Evolutionary conservation across 371 early-diverging fungal species (phyloP).

Genomic region (Mortierella sp.): DNA sequence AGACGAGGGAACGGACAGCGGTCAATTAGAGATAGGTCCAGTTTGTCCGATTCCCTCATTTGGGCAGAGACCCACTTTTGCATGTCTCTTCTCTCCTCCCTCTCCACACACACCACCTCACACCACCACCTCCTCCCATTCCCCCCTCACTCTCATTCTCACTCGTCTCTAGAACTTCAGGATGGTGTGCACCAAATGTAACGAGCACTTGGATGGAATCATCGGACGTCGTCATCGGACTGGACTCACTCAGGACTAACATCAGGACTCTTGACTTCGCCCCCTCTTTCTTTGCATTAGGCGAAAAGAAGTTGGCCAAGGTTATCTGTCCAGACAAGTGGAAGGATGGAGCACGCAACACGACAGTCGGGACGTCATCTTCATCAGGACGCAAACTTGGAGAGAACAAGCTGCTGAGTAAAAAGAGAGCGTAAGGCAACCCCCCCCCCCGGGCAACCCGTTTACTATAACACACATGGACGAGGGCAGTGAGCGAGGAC

Average conservation of each 20-base stretch:
- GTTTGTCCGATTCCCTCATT: too few species aligned
- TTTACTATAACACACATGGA: too few species aligned
- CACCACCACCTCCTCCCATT: too few species aligned
- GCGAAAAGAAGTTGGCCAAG: conserved; percentile 53
- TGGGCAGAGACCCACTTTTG: too few species aligned
- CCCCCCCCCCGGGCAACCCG: too few species aligned
- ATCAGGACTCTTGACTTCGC: background rate
- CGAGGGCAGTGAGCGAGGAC: too few species aligned
- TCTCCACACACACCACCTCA: too few species aligned
- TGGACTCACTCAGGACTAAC: background rate
- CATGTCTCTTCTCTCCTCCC: too few species aligned
- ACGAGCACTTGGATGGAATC: too few species aligned
- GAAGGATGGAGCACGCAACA: conserved; percentile 52
- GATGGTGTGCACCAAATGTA: conserved; percentile 53
- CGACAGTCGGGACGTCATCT: conserved; percentile 42
- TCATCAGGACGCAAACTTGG: conserved; percentile 42
- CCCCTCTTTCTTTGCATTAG: conserved; percentile 3
- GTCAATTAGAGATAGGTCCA: conserved; percentile 22
- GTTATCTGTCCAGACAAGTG: conserved; percentile 50
- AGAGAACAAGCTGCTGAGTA: conserved; percentile 52
- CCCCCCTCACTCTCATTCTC: background rate
- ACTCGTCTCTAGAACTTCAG: background rate
- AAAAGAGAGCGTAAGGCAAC: conserved; percentile 42
- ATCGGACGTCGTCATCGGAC: too few species aligned
- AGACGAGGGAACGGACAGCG: background rate